Evolutionary conservation across 257 asterid species (phyloP).

Genomic region (Datura wrightii): DNA sequence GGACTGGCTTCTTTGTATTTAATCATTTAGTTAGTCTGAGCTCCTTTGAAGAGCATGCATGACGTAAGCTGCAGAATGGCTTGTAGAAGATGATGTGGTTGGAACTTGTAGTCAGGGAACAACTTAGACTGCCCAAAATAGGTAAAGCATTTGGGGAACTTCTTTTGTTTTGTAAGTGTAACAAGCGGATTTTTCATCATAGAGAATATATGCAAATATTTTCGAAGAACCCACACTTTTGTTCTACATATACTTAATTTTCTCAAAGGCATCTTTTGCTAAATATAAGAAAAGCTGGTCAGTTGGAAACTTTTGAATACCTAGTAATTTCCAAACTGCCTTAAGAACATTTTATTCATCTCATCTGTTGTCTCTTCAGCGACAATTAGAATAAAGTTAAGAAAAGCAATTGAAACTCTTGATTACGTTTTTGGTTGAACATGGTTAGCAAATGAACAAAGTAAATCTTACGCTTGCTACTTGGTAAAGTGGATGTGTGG

Average conservation of each 20-base stretch:
- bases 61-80: conserved; percentile 5
- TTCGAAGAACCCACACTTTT: not conserved
- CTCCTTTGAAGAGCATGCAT: conserved; percentile 21
- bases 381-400: not conserved
- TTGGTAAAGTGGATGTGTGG: not conserved
- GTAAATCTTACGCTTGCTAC: not conserved
- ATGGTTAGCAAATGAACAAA: conserved; percentile 8
- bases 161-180: not conserved
- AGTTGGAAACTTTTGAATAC: not conserved
- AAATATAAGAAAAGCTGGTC: not conserved
- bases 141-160: not conserved
- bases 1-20: not conserved
- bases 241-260: not conserved
- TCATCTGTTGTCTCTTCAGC: conserved; percentile 8
- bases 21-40: not conserved
- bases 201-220: conserved; percentile 8
- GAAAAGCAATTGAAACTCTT: not conserved
- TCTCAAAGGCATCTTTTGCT: not conserved
- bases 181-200: not conserved
- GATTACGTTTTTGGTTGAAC: not conserved
- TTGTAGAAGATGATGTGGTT: not conserved
- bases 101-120: conserved; percentile 8
- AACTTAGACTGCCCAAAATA: not conserved
- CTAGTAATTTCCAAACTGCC: not conserved
- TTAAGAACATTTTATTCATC: not conserved